These are phyloP conservation scores for Hygrocybe punicea DNA, from an alignment of 768 basidiomycete genomes.

Conservation along the genomic window DNA sequence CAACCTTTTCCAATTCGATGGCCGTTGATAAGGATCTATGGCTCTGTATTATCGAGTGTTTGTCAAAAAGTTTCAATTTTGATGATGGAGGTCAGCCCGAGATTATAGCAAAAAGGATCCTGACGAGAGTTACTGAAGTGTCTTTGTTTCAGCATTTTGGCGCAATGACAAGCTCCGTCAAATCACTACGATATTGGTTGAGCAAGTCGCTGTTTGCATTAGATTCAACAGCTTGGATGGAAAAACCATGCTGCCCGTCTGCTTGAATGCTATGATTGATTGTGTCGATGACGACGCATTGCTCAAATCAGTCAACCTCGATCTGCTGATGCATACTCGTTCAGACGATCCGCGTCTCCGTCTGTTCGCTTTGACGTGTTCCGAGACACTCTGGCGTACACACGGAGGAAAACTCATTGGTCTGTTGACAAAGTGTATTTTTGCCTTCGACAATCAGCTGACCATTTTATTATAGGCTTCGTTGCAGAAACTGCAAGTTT, in stretches of 20 bases:
- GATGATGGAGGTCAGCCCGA: constrained; percentile 79
- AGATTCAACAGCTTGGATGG: constrained; percentile 36
- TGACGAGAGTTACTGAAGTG: no score
- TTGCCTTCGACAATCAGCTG: no score
- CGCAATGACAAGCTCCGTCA: constrained; percentile 73
- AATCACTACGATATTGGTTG: constrained; percentile 55
- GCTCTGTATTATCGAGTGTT: constrained; percentile 54
- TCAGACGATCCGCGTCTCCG: constrained; percentile 73
- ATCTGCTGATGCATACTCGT: constrained; percentile 84
- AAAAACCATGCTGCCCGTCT: constrained; percentile 44
- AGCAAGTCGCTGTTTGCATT: constrained; percentile 59
- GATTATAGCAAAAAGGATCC: not conserved
- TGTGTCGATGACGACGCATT: constrained; percentile 53
- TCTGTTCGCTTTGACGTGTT: constrained; percentile 63
- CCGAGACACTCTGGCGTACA: constrained; percentile 70
- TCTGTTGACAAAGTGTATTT: constrained; percentile 42
- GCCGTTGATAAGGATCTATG: constrained; percentile 51
- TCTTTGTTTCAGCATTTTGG: constrained; percentile 69
- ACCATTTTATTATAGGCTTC: constrained; percentile 54
- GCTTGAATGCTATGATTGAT: constrained; percentile 55
- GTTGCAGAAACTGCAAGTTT: constrained; percentile 80
- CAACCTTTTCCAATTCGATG: constrained; percentile 32
- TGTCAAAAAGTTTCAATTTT: constrained; percentile 65
- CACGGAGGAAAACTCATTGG: constrained; percentile 75
- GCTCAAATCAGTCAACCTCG: constrained; percentile 78